Evolutionary conservation across 2,329 filamentous ascomycete species (phyloP), one percentile per base, ranked within the genome.

Genomic region (Alternaria brassicae): DNA sequence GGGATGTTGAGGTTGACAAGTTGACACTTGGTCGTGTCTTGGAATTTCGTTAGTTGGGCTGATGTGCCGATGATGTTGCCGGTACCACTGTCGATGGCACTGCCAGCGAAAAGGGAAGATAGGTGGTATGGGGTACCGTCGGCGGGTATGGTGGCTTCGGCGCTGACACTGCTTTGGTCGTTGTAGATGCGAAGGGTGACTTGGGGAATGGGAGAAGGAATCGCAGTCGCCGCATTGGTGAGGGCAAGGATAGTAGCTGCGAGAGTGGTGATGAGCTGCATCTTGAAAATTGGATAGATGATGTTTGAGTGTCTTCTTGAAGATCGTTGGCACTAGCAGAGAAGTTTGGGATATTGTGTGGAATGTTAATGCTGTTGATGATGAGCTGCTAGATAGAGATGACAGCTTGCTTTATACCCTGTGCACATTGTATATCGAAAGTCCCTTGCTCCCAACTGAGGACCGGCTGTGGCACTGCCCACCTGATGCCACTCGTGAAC

Each of bases 21-120:
- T 15, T 48, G 42, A 56, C 62, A 65, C 48, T 61, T 60, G 34
- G 60, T 62, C n/a, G 27, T 41, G 28, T 65, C 60, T 17, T 58
- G 27, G 48, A 63, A 63, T 28, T 49, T n/a, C 23, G 36, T 44
- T 19, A 65, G 57, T 45, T 61, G 57, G 8, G 62, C 62, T 19
- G 62, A 65, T 17, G 62, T 65, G 12, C 53, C 62, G 13, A 51
- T 13, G 47, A 61, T 49, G 25, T 57, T 39, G 23, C 57, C 57
- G 28, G 25, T 44, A 39, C 47, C 44, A 30, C 42, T 57, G 45
- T 54, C 52, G 27, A 65, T 58, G 34, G 62, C 53, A 21, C 40
- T 62, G 49, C 40, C 52, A 15, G 34, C 12, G 49, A 65, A 65
- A 17, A 62, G 57, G 9, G 42, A 15, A 17, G 44, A 9, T 4